Evolutionary conservation across 1,284 basidiomycete species (phyloP).

Genomic region (Sphagnurus paluster): DNA sequence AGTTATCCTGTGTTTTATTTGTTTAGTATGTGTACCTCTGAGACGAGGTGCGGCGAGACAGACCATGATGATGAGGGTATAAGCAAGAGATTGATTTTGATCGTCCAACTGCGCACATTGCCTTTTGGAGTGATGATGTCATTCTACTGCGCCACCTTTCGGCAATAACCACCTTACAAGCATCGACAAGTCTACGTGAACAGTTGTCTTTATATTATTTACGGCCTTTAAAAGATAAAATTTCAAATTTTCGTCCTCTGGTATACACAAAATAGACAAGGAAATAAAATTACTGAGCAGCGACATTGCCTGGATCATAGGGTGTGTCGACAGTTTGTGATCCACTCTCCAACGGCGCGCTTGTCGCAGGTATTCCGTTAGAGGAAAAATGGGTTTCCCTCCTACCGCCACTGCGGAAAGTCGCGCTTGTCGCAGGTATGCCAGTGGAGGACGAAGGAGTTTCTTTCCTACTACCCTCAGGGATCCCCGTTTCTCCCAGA

Average conservation of each 20-base stretch:
- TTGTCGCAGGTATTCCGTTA: slow-evolving; percentile 36
- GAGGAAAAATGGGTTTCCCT: slow-evolving; percentile 22
- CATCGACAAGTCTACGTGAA: too few species aligned
- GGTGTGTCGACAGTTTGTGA: slow-evolving; percentile 35
- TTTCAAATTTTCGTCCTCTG: slow-evolving; percentile 14
- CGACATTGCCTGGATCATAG: slow-evolving; percentile 7
- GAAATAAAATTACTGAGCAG: too few species aligned
- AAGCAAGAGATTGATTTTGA: not conserved
- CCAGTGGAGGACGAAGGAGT: not conserved
- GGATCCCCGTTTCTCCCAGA: not conserved
- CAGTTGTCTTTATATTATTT: too few species aligned
- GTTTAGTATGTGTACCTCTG: not conserved
- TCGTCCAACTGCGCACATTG: not conserved
- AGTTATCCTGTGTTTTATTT: slow-evolving; percentile 46
- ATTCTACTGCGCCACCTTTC: not conserved
- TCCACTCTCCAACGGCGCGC: slow-evolving; percentile 44
- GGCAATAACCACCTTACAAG: too few species aligned
- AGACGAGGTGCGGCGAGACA: not conserved
- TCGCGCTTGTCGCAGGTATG: not conserved
- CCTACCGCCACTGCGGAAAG: not conserved
- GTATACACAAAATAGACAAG: not conserved
- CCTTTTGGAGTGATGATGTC: not conserved
- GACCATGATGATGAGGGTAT: slow-evolving; percentile 17
- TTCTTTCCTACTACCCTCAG: not conserved
- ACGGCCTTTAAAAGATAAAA: too few species aligned